Conservation (phyloP, 371 early-diverging fungal species). For the Dinochytrium kinnereticum region DNA sequence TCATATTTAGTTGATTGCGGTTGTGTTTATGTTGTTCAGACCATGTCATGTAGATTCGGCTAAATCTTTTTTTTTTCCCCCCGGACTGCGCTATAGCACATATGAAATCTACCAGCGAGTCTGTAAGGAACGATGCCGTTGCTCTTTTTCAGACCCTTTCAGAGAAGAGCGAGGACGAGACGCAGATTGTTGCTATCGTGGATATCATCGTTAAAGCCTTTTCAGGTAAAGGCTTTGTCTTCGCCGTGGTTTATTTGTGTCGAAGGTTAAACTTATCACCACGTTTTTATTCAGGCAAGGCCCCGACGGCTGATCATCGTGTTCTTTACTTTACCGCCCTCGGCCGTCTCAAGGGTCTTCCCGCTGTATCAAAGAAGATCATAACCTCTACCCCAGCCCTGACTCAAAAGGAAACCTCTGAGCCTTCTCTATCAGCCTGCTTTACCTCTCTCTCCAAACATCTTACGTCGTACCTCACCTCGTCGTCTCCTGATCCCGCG, state of each 20-base stretch:
- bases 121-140: conserved; percentile 61
- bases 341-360: conserved; percentile 55
- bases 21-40: too few relatives aligned
- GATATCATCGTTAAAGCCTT: conserved; percentile 64
- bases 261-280: conserved; percentile 43
- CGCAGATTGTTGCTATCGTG: conserved; percentile 62
- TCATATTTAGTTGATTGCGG: too few relatives aligned
- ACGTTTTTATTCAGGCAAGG: too few relatives aligned
- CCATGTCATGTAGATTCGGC: too few relatives aligned
- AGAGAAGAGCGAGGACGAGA: conserved; percentile 53
- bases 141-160: conserved; percentile 65
- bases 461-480: conserved; percentile 34
- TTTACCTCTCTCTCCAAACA: conserved; percentile 71
- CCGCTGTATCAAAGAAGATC: conserved; percentile 65
- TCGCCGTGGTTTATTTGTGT: conserved; percentile 28
- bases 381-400: conserved; percentile 68
- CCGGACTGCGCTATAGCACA: conserved; percentile 31
- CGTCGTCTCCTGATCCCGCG: conserved; percentile 38
- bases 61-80: too few relatives aligned
- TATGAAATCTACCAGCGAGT: conserved; percentile 70
- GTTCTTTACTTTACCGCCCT: conserved; percentile 64
- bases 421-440: conserved; percentile 67
- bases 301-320: conserved; percentile 67
- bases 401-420: conserved; percentile 79
- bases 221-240: too few relatives aligned